phyloP scores from a whole-genome alignment of 176 grass and related monocot genomes.

The Dactylis glomerata region DNA sequence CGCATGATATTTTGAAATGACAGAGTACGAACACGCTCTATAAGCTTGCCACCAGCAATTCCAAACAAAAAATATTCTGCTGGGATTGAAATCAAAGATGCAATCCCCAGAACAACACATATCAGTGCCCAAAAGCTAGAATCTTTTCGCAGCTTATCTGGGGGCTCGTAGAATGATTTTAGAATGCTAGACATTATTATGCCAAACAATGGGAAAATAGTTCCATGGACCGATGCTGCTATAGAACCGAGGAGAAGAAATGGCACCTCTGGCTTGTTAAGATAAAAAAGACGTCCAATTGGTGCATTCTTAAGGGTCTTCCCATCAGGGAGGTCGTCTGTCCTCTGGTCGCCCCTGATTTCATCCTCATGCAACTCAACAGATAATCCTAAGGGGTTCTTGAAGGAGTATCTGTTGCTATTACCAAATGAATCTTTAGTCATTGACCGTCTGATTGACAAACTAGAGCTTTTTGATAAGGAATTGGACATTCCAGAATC shows the following conservation, averaged over 20 bases:
- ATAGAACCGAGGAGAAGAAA: conserved; percentile 56
- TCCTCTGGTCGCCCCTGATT: not conserved
- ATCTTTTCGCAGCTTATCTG: conserved; percentile 52
- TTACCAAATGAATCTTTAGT: conserved; percentile 45
- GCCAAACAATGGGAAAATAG: conserved; percentile 63
- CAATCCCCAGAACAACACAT: conserved; percentile 45
- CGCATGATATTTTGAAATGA: conserved; percentile 63
- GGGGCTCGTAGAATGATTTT: conserved; percentile 62
- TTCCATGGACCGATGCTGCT: conserved; percentile 69
- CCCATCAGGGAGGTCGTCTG: conserved; percentile 14
- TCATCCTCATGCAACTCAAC: conserved; percentile 14
- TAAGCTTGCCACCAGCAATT: conserved; percentile 77
- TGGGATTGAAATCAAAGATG: conserved; percentile 29
- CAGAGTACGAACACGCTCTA: conserved; percentile 55
- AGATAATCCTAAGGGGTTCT: conserved; percentile 27
- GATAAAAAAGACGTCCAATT: conserved; percentile 43
- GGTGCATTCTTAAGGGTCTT: conserved; percentile 36
- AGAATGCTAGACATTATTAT: conserved; percentile 51
- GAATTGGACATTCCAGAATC: conserved; percentile 11
- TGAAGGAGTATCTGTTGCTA: conserved; percentile 44
- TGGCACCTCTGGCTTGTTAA: conserved; percentile 73
- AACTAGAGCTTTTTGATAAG: conserved; percentile 32
- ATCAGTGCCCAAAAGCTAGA: conserved; percentile 71
- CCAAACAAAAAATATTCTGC: conserved; percentile 66
- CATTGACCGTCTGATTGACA: conserved; percentile 33